Evolutionary conservation across 2,329 filamentous ascomycete genomes (phyloP).

Genomic region (Fusarium udum): DNA sequence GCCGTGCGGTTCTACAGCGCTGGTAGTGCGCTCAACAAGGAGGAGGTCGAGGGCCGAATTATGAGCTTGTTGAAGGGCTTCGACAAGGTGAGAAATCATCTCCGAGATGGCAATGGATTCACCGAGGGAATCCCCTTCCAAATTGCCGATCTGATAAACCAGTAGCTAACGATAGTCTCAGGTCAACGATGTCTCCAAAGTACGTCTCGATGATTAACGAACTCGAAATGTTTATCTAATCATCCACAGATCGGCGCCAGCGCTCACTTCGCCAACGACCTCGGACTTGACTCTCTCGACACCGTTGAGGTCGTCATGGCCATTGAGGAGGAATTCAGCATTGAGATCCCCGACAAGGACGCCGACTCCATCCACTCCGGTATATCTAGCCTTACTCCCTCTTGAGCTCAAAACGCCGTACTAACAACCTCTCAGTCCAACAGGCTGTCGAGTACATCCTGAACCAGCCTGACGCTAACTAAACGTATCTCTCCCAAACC

Average conservation of each 20-base stretch:
- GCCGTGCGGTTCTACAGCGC: constrained; percentile 88
- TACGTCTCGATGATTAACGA: constrained; percentile 51
- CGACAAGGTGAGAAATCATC: constrained; percentile 72
- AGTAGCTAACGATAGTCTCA: constrained; percentile 52
- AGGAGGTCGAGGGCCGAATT: constrained; percentile 91
- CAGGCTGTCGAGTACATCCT: constrained; percentile 95
- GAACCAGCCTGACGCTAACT: constrained; percentile 89
- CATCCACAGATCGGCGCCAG: constrained; percentile 75
- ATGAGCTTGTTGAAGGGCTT: constrained; percentile 93
- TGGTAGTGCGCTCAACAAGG: constrained; percentile 77
- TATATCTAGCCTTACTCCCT: constrained; percentile 57
- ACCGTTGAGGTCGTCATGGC: constrained; percentile 99
- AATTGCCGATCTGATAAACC: neutral
- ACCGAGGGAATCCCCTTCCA: neutral
- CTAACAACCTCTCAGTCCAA: constrained; percentile 69
- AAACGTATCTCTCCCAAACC: constrained; percentile 41
- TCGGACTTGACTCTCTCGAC: constrained; percentile 95
- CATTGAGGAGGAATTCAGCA: constrained; percentile 93
- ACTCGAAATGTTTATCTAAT: constrained; percentile 24
- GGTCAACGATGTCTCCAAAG: constrained; percentile 74
- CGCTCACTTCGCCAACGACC: constrained; percentile 96
- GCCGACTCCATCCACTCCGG: constrained; percentile 93
- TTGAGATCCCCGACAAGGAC: constrained; percentile 98
- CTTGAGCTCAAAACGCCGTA: neutral
- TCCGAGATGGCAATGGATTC: neutral